These are phyloP conservation scores for Gentiana straminea DNA, from an alignment of 257 asterid genomes.

Conservation along the genomic window DNA sequence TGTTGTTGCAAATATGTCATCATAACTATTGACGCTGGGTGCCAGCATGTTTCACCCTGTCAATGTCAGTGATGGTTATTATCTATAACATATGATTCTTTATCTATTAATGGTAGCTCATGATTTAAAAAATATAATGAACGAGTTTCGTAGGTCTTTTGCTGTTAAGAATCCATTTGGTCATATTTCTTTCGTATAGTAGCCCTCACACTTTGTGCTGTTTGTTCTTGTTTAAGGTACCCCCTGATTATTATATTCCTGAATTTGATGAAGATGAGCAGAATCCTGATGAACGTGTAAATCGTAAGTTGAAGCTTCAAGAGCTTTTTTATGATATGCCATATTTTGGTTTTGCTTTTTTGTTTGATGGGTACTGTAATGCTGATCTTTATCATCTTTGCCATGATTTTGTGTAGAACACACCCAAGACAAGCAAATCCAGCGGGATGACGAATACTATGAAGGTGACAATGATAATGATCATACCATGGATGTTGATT, in stretches of 20 bases:
- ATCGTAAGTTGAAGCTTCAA: conserved; percentile 50
- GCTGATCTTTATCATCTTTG: background rate
- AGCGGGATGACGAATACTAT: conserved; percentile 91
- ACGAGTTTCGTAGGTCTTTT: too few species aligned
- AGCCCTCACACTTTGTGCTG: background rate
- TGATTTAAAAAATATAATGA: too few species aligned
- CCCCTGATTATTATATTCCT: conserved; percentile 92
- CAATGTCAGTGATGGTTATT: too few species aligned
- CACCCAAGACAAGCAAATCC: conserved; percentile 82
- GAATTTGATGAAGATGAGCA: conserved; percentile 82
- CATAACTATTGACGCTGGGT: too few species aligned
- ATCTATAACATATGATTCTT: too few species aligned
- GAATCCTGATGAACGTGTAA: conserved; percentile 80
- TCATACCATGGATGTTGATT: conserved; percentile 51
- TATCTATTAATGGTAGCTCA: too few species aligned
- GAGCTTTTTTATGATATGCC: too few species aligned
- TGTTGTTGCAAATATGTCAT: too few species aligned
- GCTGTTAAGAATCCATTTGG: too few species aligned
- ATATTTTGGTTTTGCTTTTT: background rate
- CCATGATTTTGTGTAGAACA: conserved; percentile 36
- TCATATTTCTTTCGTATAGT: too few species aligned
- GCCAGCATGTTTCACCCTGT: too few species aligned
- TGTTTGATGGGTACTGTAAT: background rate
- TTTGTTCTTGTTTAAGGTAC: conserved; percentile 39
- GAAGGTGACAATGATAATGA: conserved; percentile 93